Percentiles rank a stretch among this genome's conserved stretches.
Conservation (phyloP, 129 eudicot genomes). For the Kitagawia praeruptora region DNA sequence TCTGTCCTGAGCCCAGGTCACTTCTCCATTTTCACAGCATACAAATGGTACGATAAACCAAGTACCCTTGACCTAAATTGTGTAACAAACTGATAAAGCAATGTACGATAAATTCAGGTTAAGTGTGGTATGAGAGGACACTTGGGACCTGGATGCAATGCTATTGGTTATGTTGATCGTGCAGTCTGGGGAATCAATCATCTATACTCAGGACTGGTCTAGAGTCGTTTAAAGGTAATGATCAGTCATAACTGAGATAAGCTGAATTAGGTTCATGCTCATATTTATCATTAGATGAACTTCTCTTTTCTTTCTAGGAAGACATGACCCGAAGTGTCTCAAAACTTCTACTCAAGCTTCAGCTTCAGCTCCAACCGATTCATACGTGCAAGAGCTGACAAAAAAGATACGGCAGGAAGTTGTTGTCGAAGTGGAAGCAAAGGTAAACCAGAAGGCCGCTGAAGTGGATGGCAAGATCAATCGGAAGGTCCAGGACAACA, state of each 20-base stretch:
- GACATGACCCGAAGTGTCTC: too few species aligned
- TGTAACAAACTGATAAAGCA: background rate
- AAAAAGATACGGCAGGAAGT: too few species aligned
- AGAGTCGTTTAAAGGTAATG: conserved; percentile 60
- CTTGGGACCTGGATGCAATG: conserved; percentile 86
- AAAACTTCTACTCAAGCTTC: too few species aligned
- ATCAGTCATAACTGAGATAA: background rate
- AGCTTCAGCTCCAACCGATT: too few species aligned
- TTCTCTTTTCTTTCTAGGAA: conserved; percentile 28
- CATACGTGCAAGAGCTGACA: too few species aligned
- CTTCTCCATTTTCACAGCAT: conserved; percentile 68
- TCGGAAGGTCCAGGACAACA: too few species aligned
- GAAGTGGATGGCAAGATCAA: too few species aligned
- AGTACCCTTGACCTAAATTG: background rate
- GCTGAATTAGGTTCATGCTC: background rate
- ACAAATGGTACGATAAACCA: conserved; percentile 49
- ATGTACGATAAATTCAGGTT: conserved; percentile 27
- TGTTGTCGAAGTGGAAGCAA: too few species aligned
- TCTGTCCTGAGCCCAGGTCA: conserved; percentile 36
- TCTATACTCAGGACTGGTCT: conserved; percentile 56
- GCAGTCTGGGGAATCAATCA: conserved; percentile 86
- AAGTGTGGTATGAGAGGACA: conserved; percentile 90
- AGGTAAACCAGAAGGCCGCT: too few species aligned
- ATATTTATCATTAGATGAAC: background rate
- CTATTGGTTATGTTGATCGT: conserved; percentile 82